These are phyloP conservation scores for Jatropha multifida DNA, from an alignment of 441 rosid species.

Conservation along the genomic window DNA sequence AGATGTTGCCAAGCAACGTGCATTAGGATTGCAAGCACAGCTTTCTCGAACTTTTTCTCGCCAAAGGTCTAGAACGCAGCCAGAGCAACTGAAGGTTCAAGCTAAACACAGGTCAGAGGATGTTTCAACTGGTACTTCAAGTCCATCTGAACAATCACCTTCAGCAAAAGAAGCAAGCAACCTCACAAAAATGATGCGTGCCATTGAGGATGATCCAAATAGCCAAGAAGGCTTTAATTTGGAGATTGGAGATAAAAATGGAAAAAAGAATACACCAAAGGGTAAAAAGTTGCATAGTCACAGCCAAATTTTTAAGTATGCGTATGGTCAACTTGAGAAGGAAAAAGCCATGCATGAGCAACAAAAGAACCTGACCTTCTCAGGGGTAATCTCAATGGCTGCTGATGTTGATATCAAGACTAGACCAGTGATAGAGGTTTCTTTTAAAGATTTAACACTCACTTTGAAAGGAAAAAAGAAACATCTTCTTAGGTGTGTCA, in stretches of 20 bases:
- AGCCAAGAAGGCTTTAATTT: constrained; percentile 39
- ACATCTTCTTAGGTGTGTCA: constrained; percentile 71
- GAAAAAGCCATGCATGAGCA: constrained; percentile 73
- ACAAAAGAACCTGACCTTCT: constrained; percentile 63
- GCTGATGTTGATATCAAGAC: constrained; percentile 51
- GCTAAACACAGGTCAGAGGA: constrained; percentile 29
- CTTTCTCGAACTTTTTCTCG: constrained; percentile 71
- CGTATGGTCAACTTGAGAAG: constrained; percentile 76
- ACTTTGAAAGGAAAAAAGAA: constrained; percentile 68
- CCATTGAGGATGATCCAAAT: constrained; percentile 32
- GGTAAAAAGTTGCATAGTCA: constrained; percentile 52
- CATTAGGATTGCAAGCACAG: constrained; percentile 53
- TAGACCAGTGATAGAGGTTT: constrained; percentile 70
- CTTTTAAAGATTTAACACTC: constrained; percentile 73
- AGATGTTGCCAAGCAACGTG: constrained; percentile 64
- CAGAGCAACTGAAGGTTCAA: constrained; percentile 36
- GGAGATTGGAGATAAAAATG: constrained; percentile 44
- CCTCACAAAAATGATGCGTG: constrained; percentile 37
- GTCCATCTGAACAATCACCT: constrained; percentile 9
- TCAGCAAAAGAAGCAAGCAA: constrained; percentile 38
- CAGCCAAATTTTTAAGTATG: constrained; percentile 79
- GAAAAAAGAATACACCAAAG: constrained; percentile 44
- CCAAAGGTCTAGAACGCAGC: constrained; percentile 31
- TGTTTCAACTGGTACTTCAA: not conserved
- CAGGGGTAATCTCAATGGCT: constrained; percentile 77